Conservation (phyloP, 2,329 filamentous ascomycete species). For the Cercospora nicotianae region DNA sequence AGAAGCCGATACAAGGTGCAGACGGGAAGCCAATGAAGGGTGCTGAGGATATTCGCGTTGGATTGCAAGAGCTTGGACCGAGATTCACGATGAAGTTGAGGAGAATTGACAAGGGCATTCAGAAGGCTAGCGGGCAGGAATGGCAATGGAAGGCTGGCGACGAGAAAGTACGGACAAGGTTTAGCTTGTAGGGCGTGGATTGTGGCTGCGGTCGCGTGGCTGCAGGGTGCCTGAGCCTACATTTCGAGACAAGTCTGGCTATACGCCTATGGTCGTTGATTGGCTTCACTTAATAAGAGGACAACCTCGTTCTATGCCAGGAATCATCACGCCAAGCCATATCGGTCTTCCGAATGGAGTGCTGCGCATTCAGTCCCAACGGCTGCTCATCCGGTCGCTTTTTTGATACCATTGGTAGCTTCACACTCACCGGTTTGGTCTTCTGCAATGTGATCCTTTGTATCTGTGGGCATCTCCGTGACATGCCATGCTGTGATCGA, state of each 20-base stretch:
- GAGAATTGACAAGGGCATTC: constrained; percentile 87
- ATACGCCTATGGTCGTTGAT: background rate
- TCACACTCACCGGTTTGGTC: background rate
- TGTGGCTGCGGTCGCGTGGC: background rate
- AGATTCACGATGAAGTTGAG: constrained; percentile 83
- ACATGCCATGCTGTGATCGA: too few species aligned
- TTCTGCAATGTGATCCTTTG: background rate
- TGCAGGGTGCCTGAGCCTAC: background rate
- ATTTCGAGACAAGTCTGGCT: background rate
- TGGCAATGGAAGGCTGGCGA: constrained; percentile 97
- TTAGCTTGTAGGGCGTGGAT: constrained; percentile 66
- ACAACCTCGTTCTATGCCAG: background rate
- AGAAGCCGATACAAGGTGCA: constrained; percentile 79
- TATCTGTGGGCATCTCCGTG: too few species aligned
- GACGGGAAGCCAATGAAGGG: constrained; percentile 84
- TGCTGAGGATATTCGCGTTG: constrained; percentile 80
- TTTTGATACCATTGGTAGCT: background rate
- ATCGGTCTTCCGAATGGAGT: background rate
- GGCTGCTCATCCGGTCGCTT: background rate
- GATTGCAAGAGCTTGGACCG: constrained; percentile 87
- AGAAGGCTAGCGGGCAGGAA: constrained; percentile 71
- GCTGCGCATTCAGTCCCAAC: background rate
- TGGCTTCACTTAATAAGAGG: background rate
- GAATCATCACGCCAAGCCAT: background rate
- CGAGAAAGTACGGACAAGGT: constrained; percentile 91